Percentiles rank a stretch among this genome's conserved stretches.
Evolutionary conservation across 2,329 filamentous ascomycete species (phyloP).

Genomic region (Leptosphaerulina australis): DNA sequence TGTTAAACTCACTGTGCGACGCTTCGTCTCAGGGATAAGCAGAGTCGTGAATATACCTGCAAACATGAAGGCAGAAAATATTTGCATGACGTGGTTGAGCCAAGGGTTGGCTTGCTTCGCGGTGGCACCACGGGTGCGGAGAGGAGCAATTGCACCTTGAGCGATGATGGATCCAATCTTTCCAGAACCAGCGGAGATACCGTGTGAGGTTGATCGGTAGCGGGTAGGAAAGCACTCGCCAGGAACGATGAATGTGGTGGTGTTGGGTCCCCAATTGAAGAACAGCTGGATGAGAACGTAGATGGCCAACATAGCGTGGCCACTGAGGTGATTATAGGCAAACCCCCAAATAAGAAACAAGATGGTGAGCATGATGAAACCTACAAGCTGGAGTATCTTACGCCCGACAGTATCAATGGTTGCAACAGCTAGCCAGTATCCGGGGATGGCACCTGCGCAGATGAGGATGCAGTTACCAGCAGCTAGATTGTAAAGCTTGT

Average conservation of each 20-base stretch:
- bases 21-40: slow-evolving; percentile 77
- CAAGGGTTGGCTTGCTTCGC: slow-evolving; percentile 60
- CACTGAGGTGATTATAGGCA: slow-evolving; percentile 44
- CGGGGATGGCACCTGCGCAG: slow-evolving; percentile 77
- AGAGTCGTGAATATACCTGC: slow-evolving; percentile 70
- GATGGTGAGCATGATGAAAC: slow-evolving; percentile 42
- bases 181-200: slow-evolving; percentile 56
- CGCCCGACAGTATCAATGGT: slow-evolving; percentile 73
- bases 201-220: slow-evolving; percentile 57
- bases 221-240: slow-evolving; percentile 59
- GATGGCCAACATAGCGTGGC: slow-evolving; percentile 52
- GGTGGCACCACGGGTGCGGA: slow-evolving; percentile 59
- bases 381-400: slow-evolving; percentile 43
- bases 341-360: slow-evolving; percentile 48
- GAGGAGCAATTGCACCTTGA: slow-evolving; percentile 55
- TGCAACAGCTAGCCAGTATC: slow-evolving; percentile 68
- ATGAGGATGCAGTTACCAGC: slow-evolving; percentile 80
- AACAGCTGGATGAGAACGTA: slow-evolving; percentile 58
- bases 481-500: slow-evolving; percentile 74
- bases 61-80: slow-evolving; percentile 82
- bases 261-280: slow-evolving; percentile 59
- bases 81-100: slow-evolving; percentile 75
- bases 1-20: slow-evolving; percentile 58
- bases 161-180: slow-evolving; percentile 59
- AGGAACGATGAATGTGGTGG: slow-evolving; percentile 59